A percentile compares a stretch with the other conserved stretches of the same genome.
Conservation (phyloP, 2,329 filamentous ascomycete species). For the Canariomyces notabilis region DNA sequence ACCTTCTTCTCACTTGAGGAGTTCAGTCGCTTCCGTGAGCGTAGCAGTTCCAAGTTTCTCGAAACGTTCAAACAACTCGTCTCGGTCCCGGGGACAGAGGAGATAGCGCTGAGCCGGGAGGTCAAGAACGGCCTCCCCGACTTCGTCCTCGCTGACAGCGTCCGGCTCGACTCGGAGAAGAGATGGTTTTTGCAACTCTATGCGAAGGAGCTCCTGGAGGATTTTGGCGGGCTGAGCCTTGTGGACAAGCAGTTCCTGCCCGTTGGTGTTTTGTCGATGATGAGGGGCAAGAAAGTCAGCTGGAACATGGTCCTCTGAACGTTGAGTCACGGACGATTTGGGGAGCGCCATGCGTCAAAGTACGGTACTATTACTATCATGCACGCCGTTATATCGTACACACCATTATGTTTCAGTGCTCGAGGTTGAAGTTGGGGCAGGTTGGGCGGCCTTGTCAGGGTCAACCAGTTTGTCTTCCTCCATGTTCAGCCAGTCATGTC, state of each 20-base stretch:
- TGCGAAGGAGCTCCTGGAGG: slow-evolving; percentile 29
- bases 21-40: slow-evolving; percentile 31
- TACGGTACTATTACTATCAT: slow-evolving; percentile 7
- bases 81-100: slow-evolving; percentile 20
- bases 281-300: slow-evolving; percentile 35
- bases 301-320: slow-evolving; percentile 37
- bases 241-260: slow-evolving; percentile 38
- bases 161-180: slow-evolving; percentile 25
- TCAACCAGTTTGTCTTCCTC: too few relatives aligned
- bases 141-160: slow-evolving; percentile 12
- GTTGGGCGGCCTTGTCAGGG: background rate
- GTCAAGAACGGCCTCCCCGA: slow-evolving; percentile 21
- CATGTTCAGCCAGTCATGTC: too few relatives aligned
- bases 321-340: background rate
- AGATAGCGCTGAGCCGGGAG: slow-evolving; percentile 24
- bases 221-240: slow-evolving; percentile 34
- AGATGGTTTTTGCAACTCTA: slow-evolving; percentile 33
- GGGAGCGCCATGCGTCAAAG: slow-evolving; percentile 3
- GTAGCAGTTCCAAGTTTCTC: slow-evolving; percentile 16
- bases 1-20: slow-evolving; percentile 35
- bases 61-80: slow-evolving; percentile 27
- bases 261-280: slow-evolving; percentile 35
- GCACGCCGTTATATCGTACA: slow-evolving; percentile 1
- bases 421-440: background rate
- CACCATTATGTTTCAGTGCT: background rate